A percentile compares a stretch with the other conserved stretches of the same genome.
phyloP scores from a whole-genome alignment of 139 green algal species.

The Mychonastes homosphaera region DNA sequence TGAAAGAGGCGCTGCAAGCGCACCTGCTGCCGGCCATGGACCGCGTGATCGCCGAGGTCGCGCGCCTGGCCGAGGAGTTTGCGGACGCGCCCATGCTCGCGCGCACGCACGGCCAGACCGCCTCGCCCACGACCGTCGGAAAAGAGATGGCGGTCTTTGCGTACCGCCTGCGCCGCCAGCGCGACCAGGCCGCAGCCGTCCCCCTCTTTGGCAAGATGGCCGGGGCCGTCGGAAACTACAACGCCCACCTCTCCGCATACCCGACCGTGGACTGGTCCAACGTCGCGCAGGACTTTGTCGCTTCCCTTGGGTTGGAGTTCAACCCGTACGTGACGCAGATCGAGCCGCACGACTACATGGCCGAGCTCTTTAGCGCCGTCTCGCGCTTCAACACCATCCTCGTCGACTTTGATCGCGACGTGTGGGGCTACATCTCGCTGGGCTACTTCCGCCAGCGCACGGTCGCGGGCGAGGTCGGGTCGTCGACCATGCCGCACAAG shows the following conservation, averaged over 20 bases:
- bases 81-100: slow-evolving; percentile 88
- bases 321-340: slow-evolving; percentile 93
- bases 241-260: slow-evolving; percentile 93
- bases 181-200: slow-evolving; percentile 44
- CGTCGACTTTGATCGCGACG: slow-evolving; percentile 93
- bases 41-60: slow-evolving; percentile 59
- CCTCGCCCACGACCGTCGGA: slow-evolving; percentile 93
- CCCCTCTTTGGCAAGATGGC: slow-evolving; percentile 84
- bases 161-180: slow-evolving; percentile 63
- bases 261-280: slow-evolving; percentile 80
- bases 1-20: slow-evolving; percentile 67
- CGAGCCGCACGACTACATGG: slow-evolving; percentile 99
- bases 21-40: slow-evolving; percentile 82
- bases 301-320: slow-evolving; percentile 58
- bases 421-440: slow-evolving; percentile 97
- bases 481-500: slow-evolving; percentile 97
- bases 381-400: slow-evolving; percentile 94
- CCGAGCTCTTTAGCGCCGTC: slow-evolving; percentile 80
- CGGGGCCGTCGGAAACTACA: slow-evolving; percentile 99
- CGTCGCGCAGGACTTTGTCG: slow-evolving; percentile 41
- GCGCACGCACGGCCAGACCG: slow-evolving; percentile 95
- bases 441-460: slow-evolving; percentile 83
- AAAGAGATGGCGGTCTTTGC: slow-evolving; percentile 98
- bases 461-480: slow-evolving; percentile 64
- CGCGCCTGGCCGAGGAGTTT: slow-evolving; percentile 56